Base-by-base conservation (phyloP, 108 stramenopile species). In the Poteriospumella lacustris region DNA sequence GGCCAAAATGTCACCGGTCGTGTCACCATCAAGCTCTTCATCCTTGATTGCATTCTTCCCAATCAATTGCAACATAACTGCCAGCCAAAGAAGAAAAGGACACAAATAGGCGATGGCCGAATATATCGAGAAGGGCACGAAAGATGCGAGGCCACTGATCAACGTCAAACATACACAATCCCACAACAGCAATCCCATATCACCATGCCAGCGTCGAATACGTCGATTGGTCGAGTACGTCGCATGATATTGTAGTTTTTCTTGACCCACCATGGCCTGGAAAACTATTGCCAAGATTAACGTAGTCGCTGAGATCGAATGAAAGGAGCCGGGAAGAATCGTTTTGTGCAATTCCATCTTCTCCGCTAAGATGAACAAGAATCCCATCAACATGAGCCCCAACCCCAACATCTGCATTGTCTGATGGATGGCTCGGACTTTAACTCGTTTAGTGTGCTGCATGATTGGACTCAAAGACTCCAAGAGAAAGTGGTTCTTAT, bases 381-480 rank as follows among this genome's bases (percentile, higher is more conserved):
- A 56, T 9, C 70, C 70, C 5, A 44, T 33, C 5, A 38, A 42
- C 3, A 73, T 73, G 31, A 73, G 36, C 5, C 40, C 12, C 41
- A 26, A 5, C 5, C 70, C 70, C 15, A 73, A 29, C 12, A 73
- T 73, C 70, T 34, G 5, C 9, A 73, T 52, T 39, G 70, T 73
- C 41, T 73, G 70, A 73, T 73, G 70, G 9, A 73, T 73, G 9
- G 47, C 12, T 5, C 47, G 5, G 5, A 44, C 70, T 67, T 67
- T 41, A 33, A 19, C 19, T 12, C 64, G 9, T 67, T 38, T 73
- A 38, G 9, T 28, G 36, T 42, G 41, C 70, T 73, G 70, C 70
- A 73, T 73, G 5, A 73, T 73, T 33, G 70, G 70, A 56, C 44
- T 56, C 15, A 73, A 26, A 38, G 70, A 26, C 26, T 73, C 70